Evolutionary conservation across 345 rosid species (phyloP).

Genomic region (Cardamine resedifolia): DNA sequence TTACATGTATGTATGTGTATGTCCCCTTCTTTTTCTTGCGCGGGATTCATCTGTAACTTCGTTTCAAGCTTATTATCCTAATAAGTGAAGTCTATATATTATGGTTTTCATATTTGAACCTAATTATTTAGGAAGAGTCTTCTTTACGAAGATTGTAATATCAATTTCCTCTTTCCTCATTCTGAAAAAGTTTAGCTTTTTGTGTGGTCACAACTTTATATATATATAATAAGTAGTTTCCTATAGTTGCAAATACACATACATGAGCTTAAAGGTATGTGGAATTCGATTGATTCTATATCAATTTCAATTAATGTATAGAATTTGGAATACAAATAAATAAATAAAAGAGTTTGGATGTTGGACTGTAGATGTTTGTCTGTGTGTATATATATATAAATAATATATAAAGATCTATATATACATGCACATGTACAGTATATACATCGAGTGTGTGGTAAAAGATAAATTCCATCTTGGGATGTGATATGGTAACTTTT

Average conservation of each 20-base stretch:
- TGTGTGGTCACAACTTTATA: slow-evolving; percentile 26
- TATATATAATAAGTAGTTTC: background rate
- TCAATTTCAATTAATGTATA: background rate
- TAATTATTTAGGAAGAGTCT: slow-evolving; percentile 26
- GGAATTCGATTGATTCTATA: background rate
- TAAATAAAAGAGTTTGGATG: background rate
- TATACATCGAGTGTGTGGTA: slow-evolving; percentile 17
- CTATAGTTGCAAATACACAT: background rate
- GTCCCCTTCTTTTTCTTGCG: slow-evolving; percentile 20
- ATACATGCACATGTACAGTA: slow-evolving; percentile 9
- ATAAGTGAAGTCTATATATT: slow-evolving; percentile 25
- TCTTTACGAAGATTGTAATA: slow-evolving; percentile 28
- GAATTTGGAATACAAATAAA: background rate
- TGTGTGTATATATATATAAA: background rate
- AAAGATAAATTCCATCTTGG: slow-evolving; percentile 41
- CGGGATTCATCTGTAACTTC: slow-evolving; percentile 17
- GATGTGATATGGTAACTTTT: slow-evolving; percentile 40
- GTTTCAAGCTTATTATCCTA: slow-evolving; percentile 20
- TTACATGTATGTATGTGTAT: slow-evolving; percentile 24
- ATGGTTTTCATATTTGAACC: slow-evolving; percentile 30
- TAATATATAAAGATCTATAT: background rate
- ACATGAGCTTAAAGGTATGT: background rate
- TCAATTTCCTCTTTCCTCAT: slow-evolving; percentile 26
- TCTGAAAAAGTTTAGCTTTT: slow-evolving; percentile 35
- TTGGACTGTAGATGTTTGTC: background rate